phyloP scores from a whole-genome alignment of 805 yeast genomes.

The Yarrowia osloensis region DNA sequence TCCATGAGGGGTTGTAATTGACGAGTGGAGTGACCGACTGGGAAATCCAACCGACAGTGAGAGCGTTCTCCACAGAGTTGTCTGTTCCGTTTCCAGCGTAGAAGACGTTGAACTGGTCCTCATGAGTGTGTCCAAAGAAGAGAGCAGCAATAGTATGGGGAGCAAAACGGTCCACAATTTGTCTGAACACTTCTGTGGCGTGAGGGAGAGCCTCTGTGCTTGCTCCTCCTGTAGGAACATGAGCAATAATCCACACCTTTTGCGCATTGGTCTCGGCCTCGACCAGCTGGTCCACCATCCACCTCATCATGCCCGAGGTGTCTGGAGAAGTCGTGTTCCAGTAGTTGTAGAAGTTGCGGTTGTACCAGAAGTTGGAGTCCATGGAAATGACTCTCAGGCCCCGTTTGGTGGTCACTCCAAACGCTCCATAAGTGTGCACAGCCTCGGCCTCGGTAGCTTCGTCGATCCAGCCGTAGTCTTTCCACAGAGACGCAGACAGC shows the following conservation, averaged over 20 bases:
- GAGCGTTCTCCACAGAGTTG: slow-evolving; percentile 45
- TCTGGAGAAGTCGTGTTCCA: slow-evolving; percentile 54
- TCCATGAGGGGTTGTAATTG: slow-evolving; percentile 68
- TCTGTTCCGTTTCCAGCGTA: slow-evolving; percentile 52
- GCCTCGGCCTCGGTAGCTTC: slow-evolving; percentile 41
- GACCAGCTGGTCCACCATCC: slow-evolving; percentile 60
- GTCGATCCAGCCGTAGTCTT: slow-evolving; percentile 51
- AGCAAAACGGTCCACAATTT: slow-evolving; percentile 64
- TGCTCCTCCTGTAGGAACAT: slow-evolving; percentile 55
- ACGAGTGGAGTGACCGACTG: slow-evolving; percentile 66
- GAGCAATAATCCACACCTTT: slow-evolving; percentile 72
- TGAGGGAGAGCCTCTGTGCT: slow-evolving; percentile 62
- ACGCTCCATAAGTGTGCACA: slow-evolving; percentile 57
- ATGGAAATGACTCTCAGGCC: slow-evolving; percentile 64
- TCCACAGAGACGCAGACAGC: slow-evolving; percentile 53
- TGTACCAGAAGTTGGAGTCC: slow-evolving; percentile 70
- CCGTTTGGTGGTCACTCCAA: slow-evolving; percentile 54
- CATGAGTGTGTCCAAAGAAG: slow-evolving; percentile 72
- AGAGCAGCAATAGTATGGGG: slow-evolving; percentile 68
- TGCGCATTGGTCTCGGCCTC: slow-evolving; percentile 59
- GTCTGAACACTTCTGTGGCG: slow-evolving; percentile 56
- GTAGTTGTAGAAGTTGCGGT: slow-evolving; percentile 60
- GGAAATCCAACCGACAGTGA: slow-evolving; percentile 63
- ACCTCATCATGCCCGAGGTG: slow-evolving; percentile 62
- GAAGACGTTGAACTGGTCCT: slow-evolving; percentile 63